These are phyloP conservation scores for Pseudonectria buxi DNA, from an alignment of 2,329 filamentous ascomycete genomes.

Conservation along the genomic window DNA sequence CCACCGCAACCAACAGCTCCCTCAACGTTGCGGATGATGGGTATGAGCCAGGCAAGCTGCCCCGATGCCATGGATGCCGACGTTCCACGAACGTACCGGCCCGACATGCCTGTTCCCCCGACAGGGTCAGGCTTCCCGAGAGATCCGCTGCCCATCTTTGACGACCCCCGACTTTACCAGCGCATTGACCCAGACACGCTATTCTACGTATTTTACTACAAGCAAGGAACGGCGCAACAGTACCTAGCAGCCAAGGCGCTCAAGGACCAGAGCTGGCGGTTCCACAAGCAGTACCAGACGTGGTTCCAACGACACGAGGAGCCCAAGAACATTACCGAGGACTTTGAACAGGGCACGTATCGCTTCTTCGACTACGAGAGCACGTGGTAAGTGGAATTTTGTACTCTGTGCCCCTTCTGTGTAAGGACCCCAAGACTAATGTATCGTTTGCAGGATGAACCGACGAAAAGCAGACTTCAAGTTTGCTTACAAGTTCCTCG, in stretches of 20 bases:
- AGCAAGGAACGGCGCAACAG: constrained; percentile 92
- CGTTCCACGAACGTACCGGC: constrained; percentile 75
- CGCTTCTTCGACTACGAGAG: constrained; percentile 99
- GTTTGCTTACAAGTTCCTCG: constrained; percentile 95
- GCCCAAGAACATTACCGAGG: constrained; percentile 96
- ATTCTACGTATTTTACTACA: constrained; percentile 99
- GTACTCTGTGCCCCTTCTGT: background rate
- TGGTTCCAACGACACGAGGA: constrained; percentile 99
- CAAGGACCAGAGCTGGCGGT: constrained; percentile 97
- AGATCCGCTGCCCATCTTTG: constrained; percentile 84
- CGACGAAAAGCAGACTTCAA: constrained; percentile 96
- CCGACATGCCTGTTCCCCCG: constrained; percentile 68
- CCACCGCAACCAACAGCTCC: constrained; percentile 55
- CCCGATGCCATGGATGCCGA: constrained; percentile 76
- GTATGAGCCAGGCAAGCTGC: constrained; percentile 63
- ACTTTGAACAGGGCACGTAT: constrained; percentile 98
- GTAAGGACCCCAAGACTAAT: constrained; percentile 12
- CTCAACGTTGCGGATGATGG: constrained; percentile 66
- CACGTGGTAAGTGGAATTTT: constrained; percentile 69
- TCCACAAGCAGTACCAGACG: constrained; percentile 99
- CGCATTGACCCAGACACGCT: constrained; percentile 92
- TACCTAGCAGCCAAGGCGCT: constrained; percentile 93
- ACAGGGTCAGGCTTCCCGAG: constrained; percentile 83
- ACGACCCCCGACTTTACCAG: constrained; percentile 80
- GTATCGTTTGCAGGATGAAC: constrained; percentile 76